A percentile compares a stretch with the other conserved stretches of the same genome.
Conservation (phyloP, 2,329 filamentous ascomycete species). For the Phialemonium atrogriseum region DNA sequence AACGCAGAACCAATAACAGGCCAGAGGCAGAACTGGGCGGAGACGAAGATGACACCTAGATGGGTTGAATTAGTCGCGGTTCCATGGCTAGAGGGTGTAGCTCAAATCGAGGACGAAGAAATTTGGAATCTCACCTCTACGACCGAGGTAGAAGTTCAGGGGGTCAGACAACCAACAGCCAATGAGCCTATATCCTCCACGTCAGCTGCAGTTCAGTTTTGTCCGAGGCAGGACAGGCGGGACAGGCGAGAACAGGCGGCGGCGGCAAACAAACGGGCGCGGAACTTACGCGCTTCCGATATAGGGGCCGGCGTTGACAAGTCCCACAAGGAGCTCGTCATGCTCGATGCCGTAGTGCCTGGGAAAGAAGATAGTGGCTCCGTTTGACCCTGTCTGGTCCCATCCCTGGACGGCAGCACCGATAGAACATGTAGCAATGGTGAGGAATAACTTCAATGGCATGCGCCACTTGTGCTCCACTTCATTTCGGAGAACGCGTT, state of each 20-base stretch:
- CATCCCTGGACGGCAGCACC: slow-evolving; percentile 64
- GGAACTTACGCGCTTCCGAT: slow-evolving; percentile 33
- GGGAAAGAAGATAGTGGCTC: slow-evolving; percentile 55
- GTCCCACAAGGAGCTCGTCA: slow-evolving; percentile 46
- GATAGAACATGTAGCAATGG: slow-evolving; percentile 60
- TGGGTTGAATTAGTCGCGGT: too few species aligned
- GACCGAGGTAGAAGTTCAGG: slow-evolving; percentile 35
- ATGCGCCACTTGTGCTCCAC: slow-evolving; percentile 60
- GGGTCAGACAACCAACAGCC: slow-evolving; percentile 60
- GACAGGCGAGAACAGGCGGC: not conserved
- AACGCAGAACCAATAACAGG: slow-evolving; percentile 65
- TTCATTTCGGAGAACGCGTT: slow-evolving; percentile 52
- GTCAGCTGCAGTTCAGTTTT: not conserved
- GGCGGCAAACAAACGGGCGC: slow-evolving; percentile 21
- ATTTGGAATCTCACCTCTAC: too few species aligned
- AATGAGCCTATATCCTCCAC: slow-evolving; percentile 22
- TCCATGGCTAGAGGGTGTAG: too few species aligned
- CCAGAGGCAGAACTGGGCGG: slow-evolving; percentile 64
- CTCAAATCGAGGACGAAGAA: too few species aligned
- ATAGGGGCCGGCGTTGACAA: slow-evolving; percentile 53
- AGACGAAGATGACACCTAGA: slow-evolving; percentile 67
- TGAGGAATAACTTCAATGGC: slow-evolving; percentile 54
- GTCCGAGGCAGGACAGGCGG: not conserved
- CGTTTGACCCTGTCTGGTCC: slow-evolving; percentile 59
- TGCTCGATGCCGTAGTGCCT: slow-evolving; percentile 38